Base-by-base conservation (phyloP, 805 yeast species). In the Cyberlindnera meyerae region DNA sequence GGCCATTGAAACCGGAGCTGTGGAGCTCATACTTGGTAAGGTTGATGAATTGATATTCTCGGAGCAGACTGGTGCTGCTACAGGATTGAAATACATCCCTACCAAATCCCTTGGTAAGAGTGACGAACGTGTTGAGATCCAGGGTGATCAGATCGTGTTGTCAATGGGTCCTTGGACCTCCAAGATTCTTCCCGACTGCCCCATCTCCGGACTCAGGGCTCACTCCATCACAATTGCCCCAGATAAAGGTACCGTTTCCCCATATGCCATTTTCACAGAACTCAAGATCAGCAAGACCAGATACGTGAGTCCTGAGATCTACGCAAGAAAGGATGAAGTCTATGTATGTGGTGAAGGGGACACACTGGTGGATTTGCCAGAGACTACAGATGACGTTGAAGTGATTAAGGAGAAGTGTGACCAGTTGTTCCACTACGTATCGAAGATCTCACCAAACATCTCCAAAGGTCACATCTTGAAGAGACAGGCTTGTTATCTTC, bases 261-360 rank as follows among this genome's bases (percentile, higher is more conserved):
- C 97, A 3, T 87, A 78, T 58, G 97, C 97, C 6, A 79, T 93
- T 27, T 93, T 90, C 65, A 87, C 97, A 6, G 97, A 93, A 60
- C 68, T 90, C 43, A 79, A 79, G 53, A 66, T 85, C n/a, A 75
- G 73, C n/a, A 66, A 71, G 16, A 67, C 68, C 29, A 71, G 77
- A 30, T 83, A 79, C 60, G 89, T 85, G 17, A 77, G 94, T 3
- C 98, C 98, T 0, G 98, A 90, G 57, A 78, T 93, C 44, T 90
- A 90, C 59, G 96, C 97, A 8, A 74, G 98, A 57, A 82, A 79
- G 52, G 96, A 90, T 61, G 98, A 93, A 61, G 93, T 90, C 28
- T 90, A 89, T 53, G 93, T 93, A 2, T 90, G 97, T 63, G 97
- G 98, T 30, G 98, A 93, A 61, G 96, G 96, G 31, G 97, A 88